Evolutionary conservation across 306 rosid genomes (phyloP), one percentile per base, ranked within the genome.

Genomic region (Luffa aegyptiaca): DNA sequence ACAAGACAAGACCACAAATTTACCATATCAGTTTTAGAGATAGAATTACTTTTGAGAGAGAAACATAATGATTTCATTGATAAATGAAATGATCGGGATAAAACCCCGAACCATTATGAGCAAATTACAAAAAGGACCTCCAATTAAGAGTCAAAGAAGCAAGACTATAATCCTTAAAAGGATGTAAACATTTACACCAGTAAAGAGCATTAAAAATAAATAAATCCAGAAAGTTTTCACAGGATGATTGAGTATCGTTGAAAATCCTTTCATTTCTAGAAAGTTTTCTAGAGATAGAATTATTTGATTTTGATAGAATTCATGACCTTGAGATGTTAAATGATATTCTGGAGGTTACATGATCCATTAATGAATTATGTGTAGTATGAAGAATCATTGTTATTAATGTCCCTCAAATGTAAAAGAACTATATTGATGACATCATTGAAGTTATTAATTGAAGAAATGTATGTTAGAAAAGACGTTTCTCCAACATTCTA

Each of bases 251-350:
- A 26, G 31, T 26, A 26, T 26, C 31, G 31, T 26, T 26, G 31
- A 26, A 26, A 26, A 26, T 26, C 31, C 31, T 26, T 26, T 26
- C 31, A 26, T 26, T 26, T 26, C 31, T 26, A 26, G 31, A 26
- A 26, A 26, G 31, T 0, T 26, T 26, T 49, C 44, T 73, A 73
- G 16, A 73, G 78, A 73, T 14, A 31, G 20, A 26, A 26, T 71
- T 4, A 48, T 20, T 72, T 72, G 37, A 37, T 72, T 46, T 72
- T 26, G 77, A 72, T 72, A 3, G 61, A 73, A 49, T 49, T 26
- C 42, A 46, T 72, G 77, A 12, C 77, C 77, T 45, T 46, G 20
- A 71, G 77, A 71, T 71, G 57, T 26, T 71, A 48, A 44, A 46
- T 46, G 57, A 20, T 70, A 45, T 26, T 20, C 39, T 71, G 39